Base-by-base conservation (phyloP, 75 land plant species). In the Chamaecyparis obtusa region DNA sequence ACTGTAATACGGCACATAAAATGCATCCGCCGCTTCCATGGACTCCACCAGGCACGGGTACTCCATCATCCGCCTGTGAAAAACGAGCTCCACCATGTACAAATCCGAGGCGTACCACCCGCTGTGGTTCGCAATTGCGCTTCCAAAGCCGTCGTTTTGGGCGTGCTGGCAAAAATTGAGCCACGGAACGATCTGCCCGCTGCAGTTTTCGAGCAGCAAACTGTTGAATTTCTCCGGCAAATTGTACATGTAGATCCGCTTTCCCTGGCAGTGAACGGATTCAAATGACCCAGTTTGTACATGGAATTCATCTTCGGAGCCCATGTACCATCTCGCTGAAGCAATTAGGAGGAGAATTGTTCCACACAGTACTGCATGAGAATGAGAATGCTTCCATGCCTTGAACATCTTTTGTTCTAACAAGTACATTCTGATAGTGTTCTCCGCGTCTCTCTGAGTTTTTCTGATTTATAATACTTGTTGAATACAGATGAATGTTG, bases 51-150 rank as follows among this genome's bases (percentile, higher is more conserved):
- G 51, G 77, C 91, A 91, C 0, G 33, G 32, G 60, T 91, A 90
- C 0, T 39, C 77, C 49, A 46, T 71, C 91, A 91, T 87, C 57
- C 92, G 37, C 37, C 30, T 72, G 57, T 83, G 88, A 24, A 91
- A 91, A 43, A 91, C 88, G 36, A 91, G 89, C 77, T 91, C 92
- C 91, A 87, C 83, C 91, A 90, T 87, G 71, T 91, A 91, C 35
- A 88, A 46, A 85, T 91, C 89, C 5, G 92, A 90, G 2, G 77
- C 57, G 41, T 85, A 90, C 92, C 92, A 91, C 17, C 49, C 71
- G 33, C 81, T 17, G 0, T 3, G 15, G 10, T 30, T 32, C 57
- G 44, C 92, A 4, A 2, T 5, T 6, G 69, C 7, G 75, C 14
- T 46, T 13, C 91, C 91, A 19, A 89, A 55, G 8, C 91, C 91